Percentiles rank a stretch among this genome's conserved stretches.
Evolutionary conservation across 169 alveolate species (phyloP).

Genomic region (Theileria annulata): DNA sequence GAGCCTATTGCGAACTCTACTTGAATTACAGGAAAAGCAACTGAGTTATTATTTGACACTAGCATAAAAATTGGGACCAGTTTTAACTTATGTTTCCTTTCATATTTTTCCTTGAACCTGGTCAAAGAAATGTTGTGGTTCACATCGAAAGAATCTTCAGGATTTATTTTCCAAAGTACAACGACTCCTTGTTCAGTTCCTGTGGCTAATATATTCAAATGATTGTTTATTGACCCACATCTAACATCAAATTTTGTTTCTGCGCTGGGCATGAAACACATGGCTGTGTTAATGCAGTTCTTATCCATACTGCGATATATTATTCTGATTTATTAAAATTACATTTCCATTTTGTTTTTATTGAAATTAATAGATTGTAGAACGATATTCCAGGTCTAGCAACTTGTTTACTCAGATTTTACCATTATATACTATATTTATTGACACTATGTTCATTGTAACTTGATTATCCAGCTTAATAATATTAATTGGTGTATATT

Average conservation of each 20-base stretch:
- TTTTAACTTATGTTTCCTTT: constrained; percentile 12
- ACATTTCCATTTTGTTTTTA: background rate
- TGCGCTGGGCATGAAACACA: constrained; percentile 42
- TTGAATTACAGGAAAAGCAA: constrained; percentile 62
- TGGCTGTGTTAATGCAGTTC: constrained; percentile 57
- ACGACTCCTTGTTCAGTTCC: constrained; percentile 61
- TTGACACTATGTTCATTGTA: background rate
- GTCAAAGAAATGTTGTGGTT: constrained; percentile 9
- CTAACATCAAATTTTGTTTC: constrained; percentile 48
- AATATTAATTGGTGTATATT: too few relatives aligned
- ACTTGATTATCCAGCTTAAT: background rate
- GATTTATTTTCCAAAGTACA: constrained; percentile 46
- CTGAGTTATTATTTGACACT: constrained; percentile 59
- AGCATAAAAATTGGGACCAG: constrained; percentile 39
- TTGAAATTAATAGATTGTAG: background rate
- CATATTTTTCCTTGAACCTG: constrained; percentile 48
- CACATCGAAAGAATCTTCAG: background rate
- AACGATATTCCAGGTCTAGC: background rate
- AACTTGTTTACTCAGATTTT: background rate
- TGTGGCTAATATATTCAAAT: constrained; percentile 34
- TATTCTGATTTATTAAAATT: background rate
- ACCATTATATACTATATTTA: too few relatives aligned
- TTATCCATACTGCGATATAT: constrained; percentile 45
- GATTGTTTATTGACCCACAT: constrained; percentile 37
- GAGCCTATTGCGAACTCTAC: constrained; percentile 59